A percentile compares a stretch with the other conserved stretches of the same genome.
Evolutionary conservation across 2,329 filamentous ascomycete species (phyloP).

Genomic region (Aspergillus melleus): DNA sequence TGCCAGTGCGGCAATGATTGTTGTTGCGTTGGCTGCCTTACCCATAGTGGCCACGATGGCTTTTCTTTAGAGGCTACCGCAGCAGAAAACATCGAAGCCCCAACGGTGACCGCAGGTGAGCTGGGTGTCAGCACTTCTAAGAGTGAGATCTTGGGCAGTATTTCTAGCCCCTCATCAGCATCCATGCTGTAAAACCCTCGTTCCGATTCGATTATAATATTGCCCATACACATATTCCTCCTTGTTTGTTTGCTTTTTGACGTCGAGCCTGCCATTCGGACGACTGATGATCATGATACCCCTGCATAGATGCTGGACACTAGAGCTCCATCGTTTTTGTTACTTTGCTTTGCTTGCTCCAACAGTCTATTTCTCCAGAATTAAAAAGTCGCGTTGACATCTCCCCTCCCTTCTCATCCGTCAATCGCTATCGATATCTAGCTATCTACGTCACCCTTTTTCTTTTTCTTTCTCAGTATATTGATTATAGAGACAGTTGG

Average conservation of each 20-base stretch:
- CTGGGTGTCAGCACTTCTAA: conserved; percentile 13
- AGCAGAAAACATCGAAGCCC: conserved; percentile 2
- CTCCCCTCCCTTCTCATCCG: not conserved
- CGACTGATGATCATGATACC: conserved; percentile 33
- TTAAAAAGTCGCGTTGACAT: not conserved
- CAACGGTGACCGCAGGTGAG: conserved; percentile 2
- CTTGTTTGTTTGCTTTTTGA: not conserved
- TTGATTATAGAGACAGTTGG: not conserved
- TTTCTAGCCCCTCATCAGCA: conserved; percentile 23
- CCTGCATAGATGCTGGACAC: conserved; percentile 18
- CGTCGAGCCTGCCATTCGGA: conserved; percentile 8
- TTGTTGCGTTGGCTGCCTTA: conserved; percentile 54
- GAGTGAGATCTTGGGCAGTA: conserved; percentile 18
- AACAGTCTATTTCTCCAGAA: not conserved
- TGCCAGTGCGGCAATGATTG: conserved; percentile 56
- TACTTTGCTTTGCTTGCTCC: not conserved
- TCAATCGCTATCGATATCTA: no score
- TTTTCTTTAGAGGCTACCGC: conserved; percentile 33
- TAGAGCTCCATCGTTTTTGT: conserved; percentile 10
- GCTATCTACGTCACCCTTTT: not conserved
- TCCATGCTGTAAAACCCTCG: conserved; percentile 19
- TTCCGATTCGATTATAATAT: not conserved
- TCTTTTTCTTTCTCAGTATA: not conserved
- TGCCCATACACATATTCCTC: not conserved
- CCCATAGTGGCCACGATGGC: conserved; percentile 52